Base-by-base conservation (phyloP, 306 rosid species). In the Corylus heterophylla region DNA sequence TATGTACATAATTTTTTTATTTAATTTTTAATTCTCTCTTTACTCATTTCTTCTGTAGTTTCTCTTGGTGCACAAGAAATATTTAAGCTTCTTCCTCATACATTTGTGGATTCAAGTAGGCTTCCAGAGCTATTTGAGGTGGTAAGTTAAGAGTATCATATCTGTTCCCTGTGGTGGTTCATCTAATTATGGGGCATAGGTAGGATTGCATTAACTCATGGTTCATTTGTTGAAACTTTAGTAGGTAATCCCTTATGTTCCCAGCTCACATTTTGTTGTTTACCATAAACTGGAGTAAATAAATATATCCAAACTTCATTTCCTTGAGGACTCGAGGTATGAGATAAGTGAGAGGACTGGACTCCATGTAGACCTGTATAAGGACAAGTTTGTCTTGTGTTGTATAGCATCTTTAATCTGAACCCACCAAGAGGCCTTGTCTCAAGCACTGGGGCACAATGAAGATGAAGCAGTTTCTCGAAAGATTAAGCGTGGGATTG, bases 1-100 rank as follows among this genome's bases (percentile, higher is more conserved):
- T 35, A 31, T 35, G 4, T 59, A 42, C 37, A 59, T 59, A 12
- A 8, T 17, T 20, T 3, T 64, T 64, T 64, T 35, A 35, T 31
- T 64, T 18, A 31, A 37, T 13, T 14, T 31, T 64, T 8, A 7
- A 3, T 64, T 64, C 3, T 39, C 18, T 12, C 12, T 62, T 29
- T 62, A 4, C 55, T 79, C 76, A 81, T 74, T 55, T 64, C 74
- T 73, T 39, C 17, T 91, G 85, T 77, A 95, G 98, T 87, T 87
- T 95, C 96, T 83, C 84, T 85, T 68, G 98, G 98, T 8, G 98
- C 98, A 0, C 98, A 86, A 54, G 98, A 95, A 85, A 91, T 95
- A 73, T 89, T 95, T 74, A 95, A 89, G 85, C 98, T 95, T 83
- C 97, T 92, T 76, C 98, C 98, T 74, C 98, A 95, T 81, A 66